Percentiles rank a stretch among this genome's conserved stretches.
Evolutionary conservation across 2,329 filamentous ascomycete genomes (phyloP).

Genomic region (Pestalotiopsis fici): DNA sequence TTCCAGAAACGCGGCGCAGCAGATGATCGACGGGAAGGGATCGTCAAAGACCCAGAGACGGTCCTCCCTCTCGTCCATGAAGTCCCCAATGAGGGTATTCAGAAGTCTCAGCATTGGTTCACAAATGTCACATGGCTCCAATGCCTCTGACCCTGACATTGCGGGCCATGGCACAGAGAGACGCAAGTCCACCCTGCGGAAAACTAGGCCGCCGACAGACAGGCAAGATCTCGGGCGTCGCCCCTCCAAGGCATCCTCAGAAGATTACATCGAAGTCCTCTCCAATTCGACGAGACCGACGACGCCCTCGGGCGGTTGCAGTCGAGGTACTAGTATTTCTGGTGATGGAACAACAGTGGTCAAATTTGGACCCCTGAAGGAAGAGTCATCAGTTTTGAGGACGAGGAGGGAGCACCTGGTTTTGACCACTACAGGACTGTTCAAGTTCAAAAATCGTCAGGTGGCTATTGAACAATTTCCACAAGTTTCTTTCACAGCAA

Average conservation of each 20-base stretch:
- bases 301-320: conserved; percentile 27
- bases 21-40: conserved; percentile 20
- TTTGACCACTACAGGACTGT: conserved; percentile 49
- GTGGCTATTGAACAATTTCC: conserved; percentile 50
- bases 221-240: conserved; percentile 26
- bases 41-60: conserved; percentile 23
- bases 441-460: conserved; percentile 50
- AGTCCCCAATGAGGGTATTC: conserved; percentile 24
- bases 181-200: conserved; percentile 23
- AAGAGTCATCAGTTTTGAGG: conserved; percentile 50
- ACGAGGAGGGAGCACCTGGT: conserved; percentile 52
- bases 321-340: conserved; percentile 27
- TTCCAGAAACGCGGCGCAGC: conserved; percentile 19
- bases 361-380: conserved; percentile 48
- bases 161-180: conserved; percentile 15
- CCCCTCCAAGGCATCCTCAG: conserved; percentile 29
- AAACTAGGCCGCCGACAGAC: conserved; percentile 21
- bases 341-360: conserved; percentile 31
- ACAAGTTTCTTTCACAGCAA: conserved; percentile 34
- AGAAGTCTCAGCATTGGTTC: conserved; percentile 32
- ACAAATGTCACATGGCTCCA: conserved; percentile 24
- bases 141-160: conserved; percentile 25
- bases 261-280: conserved; percentile 23
- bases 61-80: conserved; percentile 27
- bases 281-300: conserved; percentile 31